Evolutionary conservation across 305 asterid species (phyloP), one percentile per base, ranked within the genome.

Genomic region (Euphrasia arctica): DNA sequence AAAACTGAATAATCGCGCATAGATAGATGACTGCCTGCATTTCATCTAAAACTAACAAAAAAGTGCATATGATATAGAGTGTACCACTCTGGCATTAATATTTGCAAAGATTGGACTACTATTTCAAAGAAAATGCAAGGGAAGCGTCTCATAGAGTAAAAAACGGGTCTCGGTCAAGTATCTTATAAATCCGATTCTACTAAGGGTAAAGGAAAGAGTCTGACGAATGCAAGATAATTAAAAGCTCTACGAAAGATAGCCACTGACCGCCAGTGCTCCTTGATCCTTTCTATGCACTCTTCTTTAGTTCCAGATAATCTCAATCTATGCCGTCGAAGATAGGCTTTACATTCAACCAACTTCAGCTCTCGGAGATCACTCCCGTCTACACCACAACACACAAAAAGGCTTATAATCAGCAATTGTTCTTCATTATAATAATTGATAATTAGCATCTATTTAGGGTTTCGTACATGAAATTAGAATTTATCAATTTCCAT

Each of bases 211-310:
- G 18, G 22, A 49, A 49, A n/a, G 22, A 49, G 22, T 4, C 54
- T 18, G 22, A 13, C 5, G 54, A 49, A 13, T 13, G 5, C 9
- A 49, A 49, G 9, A n/a, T 49, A n/a, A 49, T 10, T 34, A 34
- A 34, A 42, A 43, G 11, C 49, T 43, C 55, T 1, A 49, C 9
- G 9, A 49, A 39, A 63, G 54, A 13, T 10, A 68, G 54, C 11
- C 18, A 67, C 79, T 9, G 31, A 81, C 95, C 85, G 83, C 82
- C 79, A 74, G 71, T 85, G 91, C 77, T 85, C 95, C 81, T 79
- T 66, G 59, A 85, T 85, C 65, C 92, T 77, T 64, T 67, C 74
- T 11, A 81, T 69, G 66, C 90, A 85, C 62, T 87, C 90, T 18
- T 71, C 83, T 67, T 74, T 87, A 48, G 82, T 80, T 61, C 92